Conservation (phyloP, 257 asterid genomes). For the Solanum lignicaule region DNA sequence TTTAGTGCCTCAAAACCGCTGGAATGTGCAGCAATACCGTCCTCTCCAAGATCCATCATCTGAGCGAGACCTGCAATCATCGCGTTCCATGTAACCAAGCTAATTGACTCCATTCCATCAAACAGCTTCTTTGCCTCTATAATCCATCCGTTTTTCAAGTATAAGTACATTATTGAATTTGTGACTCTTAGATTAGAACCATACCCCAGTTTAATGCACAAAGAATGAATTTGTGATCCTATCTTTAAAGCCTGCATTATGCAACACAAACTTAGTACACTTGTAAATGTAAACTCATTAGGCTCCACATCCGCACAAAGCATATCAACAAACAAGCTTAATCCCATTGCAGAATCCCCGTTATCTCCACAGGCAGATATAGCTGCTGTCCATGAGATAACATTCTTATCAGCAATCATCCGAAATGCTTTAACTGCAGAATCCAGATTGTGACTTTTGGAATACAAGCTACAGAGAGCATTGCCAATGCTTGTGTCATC, state of each 20-base stretch:
- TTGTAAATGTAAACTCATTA: constrained; percentile 66
- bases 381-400: constrained; percentile 78
- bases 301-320: constrained; percentile 51
- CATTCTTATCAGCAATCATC: constrained; percentile 55
- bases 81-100: constrained; percentile 81
- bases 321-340: constrained; percentile 58
- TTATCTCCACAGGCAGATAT: constrained; percentile 73
- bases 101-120: constrained; percentile 38
- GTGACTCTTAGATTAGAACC: constrained; percentile 35
- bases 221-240: constrained; percentile 73
- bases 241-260: constrained; percentile 39
- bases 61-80: constrained; percentile 88
- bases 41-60: constrained; percentile 35
- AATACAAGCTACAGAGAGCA: constrained; percentile 71
- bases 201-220: constrained; percentile 54
- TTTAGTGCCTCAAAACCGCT: constrained; percentile 69
- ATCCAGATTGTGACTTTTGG: constrained; percentile 43
- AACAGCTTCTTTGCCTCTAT: constrained; percentile 63
- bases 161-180: constrained; percentile 73
- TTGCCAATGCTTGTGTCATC: constrained; percentile 60
- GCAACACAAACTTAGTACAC: constrained; percentile 64
- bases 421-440: constrained; percentile 51
- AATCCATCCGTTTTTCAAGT: constrained; percentile 57
- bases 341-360: constrained; percentile 58
- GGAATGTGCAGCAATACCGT: constrained; percentile 38